Evolutionary conservation across 1,139 yeast genomes (phyloP).

Genomic region (Suhomyces coccinellae): DNA sequence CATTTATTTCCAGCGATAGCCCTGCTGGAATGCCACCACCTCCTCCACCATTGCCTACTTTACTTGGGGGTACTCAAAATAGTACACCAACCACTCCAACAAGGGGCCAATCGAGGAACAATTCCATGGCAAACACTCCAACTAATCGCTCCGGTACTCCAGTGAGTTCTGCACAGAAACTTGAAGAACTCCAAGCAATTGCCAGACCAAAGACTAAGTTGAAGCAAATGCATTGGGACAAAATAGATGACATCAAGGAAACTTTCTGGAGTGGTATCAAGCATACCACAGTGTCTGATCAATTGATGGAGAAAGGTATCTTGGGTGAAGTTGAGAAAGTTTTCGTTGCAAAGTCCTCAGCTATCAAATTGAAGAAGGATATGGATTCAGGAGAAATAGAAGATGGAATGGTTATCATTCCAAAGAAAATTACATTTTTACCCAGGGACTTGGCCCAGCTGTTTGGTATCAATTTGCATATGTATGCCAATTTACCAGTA

Average conservation of each 20-base stretch:
- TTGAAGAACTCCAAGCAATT: conserved; percentile 11
- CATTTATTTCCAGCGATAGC: not conserved
- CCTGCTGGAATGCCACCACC: conserved; percentile 24
- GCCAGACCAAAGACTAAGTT: conserved; percentile 63
- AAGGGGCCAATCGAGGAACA: not conserved
- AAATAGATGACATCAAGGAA: conserved; percentile 62
- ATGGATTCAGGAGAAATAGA: conserved; percentile 25
- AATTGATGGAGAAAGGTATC: conserved; percentile 67
- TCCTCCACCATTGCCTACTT: conserved; percentile 23
- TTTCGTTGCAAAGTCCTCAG: conserved; percentile 66
- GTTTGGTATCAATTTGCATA: conserved; percentile 89
- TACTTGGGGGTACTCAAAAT: conserved; percentile 6
- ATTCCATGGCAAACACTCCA: conserved; percentile 6
- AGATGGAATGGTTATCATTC: conserved; percentile 29
- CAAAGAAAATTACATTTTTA: conserved; percentile 57
- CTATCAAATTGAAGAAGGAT: conserved; percentile 42
- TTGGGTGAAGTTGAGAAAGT: conserved; percentile 73
- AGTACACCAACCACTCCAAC: conserved; percentile 8
- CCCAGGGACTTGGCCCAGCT: conserved; percentile 79
- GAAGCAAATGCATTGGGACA: conserved; percentile 97
- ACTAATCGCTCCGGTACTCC: conserved; percentile 3
- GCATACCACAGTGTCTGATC: conserved; percentile 49
- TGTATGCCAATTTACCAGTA: conserved; percentile 64
- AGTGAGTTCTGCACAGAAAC: not conserved
- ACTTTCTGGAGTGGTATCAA: conserved; percentile 80